Base-by-base conservation (phyloP, 2,329 filamentous ascomycete species). In the Colletotrichum musicola region DNA sequence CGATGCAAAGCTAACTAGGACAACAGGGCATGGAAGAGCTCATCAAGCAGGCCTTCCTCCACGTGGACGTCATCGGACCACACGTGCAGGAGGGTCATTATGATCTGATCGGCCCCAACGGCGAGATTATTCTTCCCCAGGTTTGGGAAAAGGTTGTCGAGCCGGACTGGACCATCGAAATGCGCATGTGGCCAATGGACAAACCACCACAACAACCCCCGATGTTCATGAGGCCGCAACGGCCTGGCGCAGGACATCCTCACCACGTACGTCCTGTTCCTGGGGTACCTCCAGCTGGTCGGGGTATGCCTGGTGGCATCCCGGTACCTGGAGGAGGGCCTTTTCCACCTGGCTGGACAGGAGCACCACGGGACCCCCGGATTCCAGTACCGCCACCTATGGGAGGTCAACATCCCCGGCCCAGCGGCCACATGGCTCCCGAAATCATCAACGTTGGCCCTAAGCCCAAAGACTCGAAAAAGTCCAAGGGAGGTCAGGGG, bases 101-200 rank as follows among this genome's bases (percentile, higher is more conserved):
- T 78, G 93, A 96, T 77, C 82, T 96, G 49, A 86, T 93, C 59
- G 93, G 92, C 0, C 92, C 93, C 4, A 89, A 93, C 73, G 91
- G 91, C 47, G 92, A 96, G 77, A 94, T 95, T 71, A 95, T 96
- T 74, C 87, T 96, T 47, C 92, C 93, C 6, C 86, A 90, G 65
- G 89, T 95, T 14, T 96, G 93, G 93, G 93, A 95, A 72, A 92
- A 90, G 73, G 91, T 93, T 51, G 84, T 96, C 59, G 87, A 95
- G 78, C 93, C 93, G 2, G 93, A 95, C 77, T 92, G 90, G 90
- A 82, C 86, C 50, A 85, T 92, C 70, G 90, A 87, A 3, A 91
- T 92, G 89, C 88, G 88, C 74, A 87, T 90, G 84, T 90, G 88
- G 88, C 88, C 88, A 10, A 84, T 89, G 57, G 62, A 64, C 27